A percentile compares a stretch with the other conserved stretches of the same genome.
Evolutionary conservation across 2,329 filamentous ascomycete species (phyloP).

Genomic region (Diplocarpon mali): DNA sequence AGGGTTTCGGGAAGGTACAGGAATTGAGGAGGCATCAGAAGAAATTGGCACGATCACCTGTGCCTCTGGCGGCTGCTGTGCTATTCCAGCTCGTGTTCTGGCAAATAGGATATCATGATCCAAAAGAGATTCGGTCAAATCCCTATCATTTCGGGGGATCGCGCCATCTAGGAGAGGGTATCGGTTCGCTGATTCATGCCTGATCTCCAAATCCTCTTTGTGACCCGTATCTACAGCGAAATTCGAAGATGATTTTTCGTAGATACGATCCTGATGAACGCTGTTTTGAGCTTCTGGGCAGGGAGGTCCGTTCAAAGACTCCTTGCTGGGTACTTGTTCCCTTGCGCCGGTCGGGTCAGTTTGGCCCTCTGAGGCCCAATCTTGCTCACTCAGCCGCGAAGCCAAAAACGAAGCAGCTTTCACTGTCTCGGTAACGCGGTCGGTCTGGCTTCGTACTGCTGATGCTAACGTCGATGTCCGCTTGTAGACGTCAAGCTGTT

Average conservation of each 20-base stretch:
- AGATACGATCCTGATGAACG: conserved; percentile 39
- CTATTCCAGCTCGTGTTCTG: conserved; percentile 27
- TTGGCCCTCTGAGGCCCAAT: conserved; percentile 20
- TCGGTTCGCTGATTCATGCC: conserved; percentile 34
- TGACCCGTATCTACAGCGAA: conserved; percentile 29
- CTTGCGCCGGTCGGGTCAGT: conserved; percentile 6
- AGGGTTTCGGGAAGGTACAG: conserved; percentile 23
- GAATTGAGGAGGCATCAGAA: conserved; percentile 32
- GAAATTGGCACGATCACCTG: conserved; percentile 29
- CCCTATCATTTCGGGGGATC: conserved; percentile 31
- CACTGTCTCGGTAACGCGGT: conserved; percentile 48
- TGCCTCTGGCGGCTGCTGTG: conserved; percentile 26
- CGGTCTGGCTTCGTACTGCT: conserved; percentile 48
- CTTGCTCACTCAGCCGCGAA: conserved; percentile 43
- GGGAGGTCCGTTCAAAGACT: conserved; percentile 22
- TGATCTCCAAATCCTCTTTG: conserved; percentile 31
- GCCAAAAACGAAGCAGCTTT: conserved; percentile 49
- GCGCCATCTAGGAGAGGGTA: conserved; percentile 39
- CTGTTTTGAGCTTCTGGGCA: conserved; percentile 26
- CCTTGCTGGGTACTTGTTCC: conserved; percentile 19
- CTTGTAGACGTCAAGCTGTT: conserved; percentile 51
- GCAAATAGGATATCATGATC: conserved; percentile 28
- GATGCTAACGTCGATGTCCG: conserved; percentile 54
- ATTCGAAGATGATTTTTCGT: conserved; percentile 33
- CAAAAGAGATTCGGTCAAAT: conserved; percentile 11